A percentile compares a stretch with the other conserved stretches of the same genome.
Evolutionary conservation across 352 stramenopile genomes (phyloP).

Genomic region (Aphanomyces cochlioides): DNA sequence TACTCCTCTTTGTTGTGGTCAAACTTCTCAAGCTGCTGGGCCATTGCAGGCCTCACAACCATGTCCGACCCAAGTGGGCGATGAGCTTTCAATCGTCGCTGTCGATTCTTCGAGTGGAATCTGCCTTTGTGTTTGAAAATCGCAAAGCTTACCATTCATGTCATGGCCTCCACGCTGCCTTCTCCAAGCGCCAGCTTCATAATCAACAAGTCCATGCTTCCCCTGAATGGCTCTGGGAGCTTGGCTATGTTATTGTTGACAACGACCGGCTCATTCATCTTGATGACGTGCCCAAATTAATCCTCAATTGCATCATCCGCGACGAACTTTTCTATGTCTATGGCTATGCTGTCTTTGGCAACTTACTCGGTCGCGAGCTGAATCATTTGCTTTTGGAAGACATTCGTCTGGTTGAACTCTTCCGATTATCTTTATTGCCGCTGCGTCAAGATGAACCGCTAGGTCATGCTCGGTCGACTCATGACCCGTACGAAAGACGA

Average conservation of each 20-base stretch:
- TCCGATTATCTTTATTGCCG: neutral
- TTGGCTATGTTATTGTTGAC: constrained; percentile 4
- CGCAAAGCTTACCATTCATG: neutral
- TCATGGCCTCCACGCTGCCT: neutral
- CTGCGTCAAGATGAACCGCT: neutral
- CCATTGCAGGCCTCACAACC: neutral
- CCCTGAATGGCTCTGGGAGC: neutral
- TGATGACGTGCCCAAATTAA: neutral
- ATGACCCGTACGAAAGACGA: neutral
- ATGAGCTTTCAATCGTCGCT: neutral
- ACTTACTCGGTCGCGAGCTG: neutral
- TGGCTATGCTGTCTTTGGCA: neutral
- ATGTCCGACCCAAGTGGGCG: neutral
- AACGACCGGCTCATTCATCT: neutral
- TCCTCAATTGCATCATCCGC: neutral
- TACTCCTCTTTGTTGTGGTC: neutral
- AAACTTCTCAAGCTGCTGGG: neutral
- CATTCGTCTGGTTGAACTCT: neutral
- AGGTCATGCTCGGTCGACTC: neutral
- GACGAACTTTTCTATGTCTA: constrained; percentile 4
- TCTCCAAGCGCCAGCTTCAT: neutral
- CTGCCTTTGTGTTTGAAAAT: constrained; percentile 8
- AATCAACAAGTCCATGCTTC: neutral
- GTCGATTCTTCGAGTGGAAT: neutral
- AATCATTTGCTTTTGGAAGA: neutral